These are phyloP conservation scores for Phytopythium mirpurense DNA, from an alignment of 352 stramenopile species.

Conservation along the genomic window DNA sequence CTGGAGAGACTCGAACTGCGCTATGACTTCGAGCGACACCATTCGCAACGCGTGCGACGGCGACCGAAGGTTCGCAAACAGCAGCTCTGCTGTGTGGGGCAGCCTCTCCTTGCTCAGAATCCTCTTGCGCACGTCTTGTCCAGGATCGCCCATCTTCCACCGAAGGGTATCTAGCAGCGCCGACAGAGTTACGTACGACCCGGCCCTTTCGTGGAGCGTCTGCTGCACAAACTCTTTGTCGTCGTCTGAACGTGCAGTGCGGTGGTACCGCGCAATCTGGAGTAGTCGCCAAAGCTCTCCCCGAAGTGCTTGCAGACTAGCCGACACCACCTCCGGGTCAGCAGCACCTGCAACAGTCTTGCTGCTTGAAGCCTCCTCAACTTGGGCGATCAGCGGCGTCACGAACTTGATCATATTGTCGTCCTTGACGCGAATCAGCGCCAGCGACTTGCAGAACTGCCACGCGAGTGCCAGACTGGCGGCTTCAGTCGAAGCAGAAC, in stretches of 20 bases:
- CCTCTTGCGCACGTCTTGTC: constrained; percentile 21
- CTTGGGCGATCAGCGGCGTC: constrained; percentile 26
- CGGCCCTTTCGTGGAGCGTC: constrained; percentile 32
- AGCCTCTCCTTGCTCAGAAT: constrained; percentile 39
- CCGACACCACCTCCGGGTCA: neutral
- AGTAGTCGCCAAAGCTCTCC: constrained; percentile 70
- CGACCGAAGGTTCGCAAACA: constrained; percentile 62
- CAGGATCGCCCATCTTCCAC: constrained; percentile 34
- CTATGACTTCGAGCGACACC: constrained; percentile 63
- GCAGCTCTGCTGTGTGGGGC: constrained; percentile 21
- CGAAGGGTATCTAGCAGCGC: constrained; percentile 55
- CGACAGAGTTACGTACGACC: constrained; percentile 56
- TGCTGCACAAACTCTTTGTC: constrained; percentile 26
- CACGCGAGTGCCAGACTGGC: constrained; percentile 48
- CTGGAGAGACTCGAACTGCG: constrained; percentile 37
- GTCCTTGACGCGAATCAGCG: constrained; percentile 37
- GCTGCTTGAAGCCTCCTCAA: constrained; percentile 20
- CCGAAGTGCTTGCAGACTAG: constrained; percentile 25
- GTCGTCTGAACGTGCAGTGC: constrained; percentile 10
- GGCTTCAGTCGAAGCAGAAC: neutral
- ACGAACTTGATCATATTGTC: constrained; percentile 38
- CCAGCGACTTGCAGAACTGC: constrained; percentile 62
- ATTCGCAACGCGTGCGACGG: constrained; percentile 58
- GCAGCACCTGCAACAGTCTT: neutral
- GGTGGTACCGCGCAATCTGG: constrained; percentile 42